These are phyloP conservation scores for Mortierella sp. DNA, from an alignment of 371 early-diverging fungal species.

Conservation along the genomic window DNA sequence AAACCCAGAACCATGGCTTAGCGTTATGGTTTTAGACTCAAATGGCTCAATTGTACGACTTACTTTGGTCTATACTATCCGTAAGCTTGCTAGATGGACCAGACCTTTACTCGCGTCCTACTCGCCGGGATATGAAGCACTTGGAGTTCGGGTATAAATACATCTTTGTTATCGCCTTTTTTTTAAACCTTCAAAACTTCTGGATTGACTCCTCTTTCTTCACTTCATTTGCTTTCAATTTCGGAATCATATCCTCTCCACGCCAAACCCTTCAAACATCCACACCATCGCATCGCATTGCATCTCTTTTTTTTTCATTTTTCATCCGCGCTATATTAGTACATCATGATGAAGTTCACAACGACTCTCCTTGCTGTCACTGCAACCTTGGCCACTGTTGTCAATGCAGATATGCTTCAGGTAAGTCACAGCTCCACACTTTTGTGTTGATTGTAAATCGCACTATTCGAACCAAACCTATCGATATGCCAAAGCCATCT, in stretches of 20 bases:
- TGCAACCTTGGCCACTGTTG: constrained; percentile 34
- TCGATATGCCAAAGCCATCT: neutral
- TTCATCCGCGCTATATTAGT: neutral
- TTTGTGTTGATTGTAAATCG: too few species aligned
- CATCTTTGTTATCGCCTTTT: neutral
- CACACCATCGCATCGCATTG: neutral
- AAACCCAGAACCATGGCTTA: neutral
- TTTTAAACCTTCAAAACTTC: neutral
- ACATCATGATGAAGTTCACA: constrained; percentile 37
- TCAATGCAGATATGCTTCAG: constrained; percentile 51
- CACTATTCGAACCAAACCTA: neutral
- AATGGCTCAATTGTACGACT: neutral
- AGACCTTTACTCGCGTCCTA: too few species aligned
- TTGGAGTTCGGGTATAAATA: neutral
- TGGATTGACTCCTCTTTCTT: neutral
- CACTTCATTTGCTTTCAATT: neutral
- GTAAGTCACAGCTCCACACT: constrained; percentile 17
- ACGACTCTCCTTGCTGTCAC: constrained; percentile 33
- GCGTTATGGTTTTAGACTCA: too few species aligned
- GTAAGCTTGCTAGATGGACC: neutral
- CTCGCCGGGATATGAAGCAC: too few species aligned
- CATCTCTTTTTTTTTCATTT: too few species aligned
- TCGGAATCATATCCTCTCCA: neutral
- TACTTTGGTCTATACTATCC: neutral
- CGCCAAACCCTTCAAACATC: too few species aligned